Base-by-base conservation (phyloP, 2,329 filamentous ascomycete species). In the Xylariaceae sp. region DNA sequence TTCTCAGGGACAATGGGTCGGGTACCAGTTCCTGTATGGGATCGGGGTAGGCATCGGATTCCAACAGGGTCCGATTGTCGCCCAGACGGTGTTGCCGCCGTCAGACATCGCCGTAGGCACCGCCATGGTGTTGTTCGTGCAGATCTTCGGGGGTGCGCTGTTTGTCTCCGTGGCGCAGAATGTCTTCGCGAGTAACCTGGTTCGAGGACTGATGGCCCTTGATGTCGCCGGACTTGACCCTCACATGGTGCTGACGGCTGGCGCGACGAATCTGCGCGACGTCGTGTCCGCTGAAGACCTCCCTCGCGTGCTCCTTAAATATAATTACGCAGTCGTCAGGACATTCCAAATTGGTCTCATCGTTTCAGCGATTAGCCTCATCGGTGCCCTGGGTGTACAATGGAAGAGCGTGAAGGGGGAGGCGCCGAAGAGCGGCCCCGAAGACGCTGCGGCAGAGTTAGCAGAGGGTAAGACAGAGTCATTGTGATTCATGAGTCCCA, bases 331-430 rank as follows among this genome's bases (percentile, higher is more conserved):
- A n/a, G 4, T 53, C 3, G 21, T 16, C 3, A 17, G n/a, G 16
- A 39, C 33, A 2, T 53, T 53, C 40, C 29, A 29, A 14, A 14
- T 46, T n/a, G 39, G n/a, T 2, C 29, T 53, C 2, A 26, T 39
- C 14, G 12, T 53, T 12, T 19, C 40, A 3, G 9, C 31, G 1
- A 6, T 53, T 2, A 37, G n/a, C 5, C 6, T 39, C 2, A 29
- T 53, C 11, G 50, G 40, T n/a, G 50, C 50, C 9, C 19, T 53
- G 9, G 19, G 14, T 14, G 24, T 53, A n/a, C 29, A 53, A 31
- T 53, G 50, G 50, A 53, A 46, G 50, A 53, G 31, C 14, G 24
- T 46, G 14, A 53, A 53, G 19, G 23, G 14, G n/a, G 12, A 16
- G 12, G 19, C 17, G 9, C 43, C 41, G 28, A 17, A 45, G 23